Evolutionary conservation across 1,284 basidiomycete species (phyloP).

Genomic region (Tilletia caries): DNA sequence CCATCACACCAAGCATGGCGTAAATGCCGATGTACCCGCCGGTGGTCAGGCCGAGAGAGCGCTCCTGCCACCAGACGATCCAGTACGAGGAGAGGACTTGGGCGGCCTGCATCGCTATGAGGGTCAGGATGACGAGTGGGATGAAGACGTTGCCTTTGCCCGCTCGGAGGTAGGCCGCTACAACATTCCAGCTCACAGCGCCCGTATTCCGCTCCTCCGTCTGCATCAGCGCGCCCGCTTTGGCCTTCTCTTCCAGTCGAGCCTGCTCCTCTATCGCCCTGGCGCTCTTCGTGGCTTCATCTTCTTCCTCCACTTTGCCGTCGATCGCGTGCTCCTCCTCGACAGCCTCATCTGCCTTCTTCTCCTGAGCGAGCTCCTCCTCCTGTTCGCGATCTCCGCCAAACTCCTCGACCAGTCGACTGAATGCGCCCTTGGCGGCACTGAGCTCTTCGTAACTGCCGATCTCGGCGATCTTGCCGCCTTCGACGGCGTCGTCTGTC

Average conservation of each 20-base stretch:
- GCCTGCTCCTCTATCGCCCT: conserved; percentile 25
- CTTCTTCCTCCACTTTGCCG: conserved; percentile 24
- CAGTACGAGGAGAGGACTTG: conserved; percentile 56
- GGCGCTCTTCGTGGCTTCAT: conserved; percentile 28
- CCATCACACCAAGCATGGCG: conserved; percentile 64
- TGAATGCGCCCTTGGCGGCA: conserved; percentile 60
- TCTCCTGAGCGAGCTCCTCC: conserved; percentile 36
- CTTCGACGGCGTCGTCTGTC: conserved; percentile 55
- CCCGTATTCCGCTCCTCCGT: conserved; percentile 51
- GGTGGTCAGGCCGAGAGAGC: conserved; percentile 58
- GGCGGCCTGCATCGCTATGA: conserved; percentile 66
- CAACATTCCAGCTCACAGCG: conserved; percentile 59
- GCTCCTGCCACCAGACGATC: conserved; percentile 59
- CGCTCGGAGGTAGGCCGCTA: conserved; percentile 66
- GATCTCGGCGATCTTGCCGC: conserved; percentile 65
- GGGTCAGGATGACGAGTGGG: conserved; percentile 62
- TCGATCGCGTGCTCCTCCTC: not conserved
- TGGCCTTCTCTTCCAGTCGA: conserved; percentile 25
- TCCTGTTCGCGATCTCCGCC: conserved; percentile 44
- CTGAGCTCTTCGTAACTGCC: conserved; percentile 66
- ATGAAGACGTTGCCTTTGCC: conserved; percentile 63
- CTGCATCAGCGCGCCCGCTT: conserved; percentile 37
- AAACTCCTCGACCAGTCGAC: conserved; percentile 56
- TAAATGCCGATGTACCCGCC: conserved; percentile 72
- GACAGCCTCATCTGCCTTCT: conserved; percentile 35